Base-by-base conservation (phyloP, 495 filamentous ascomycete species). In the Hypoxylon crocopeplum region DNA sequence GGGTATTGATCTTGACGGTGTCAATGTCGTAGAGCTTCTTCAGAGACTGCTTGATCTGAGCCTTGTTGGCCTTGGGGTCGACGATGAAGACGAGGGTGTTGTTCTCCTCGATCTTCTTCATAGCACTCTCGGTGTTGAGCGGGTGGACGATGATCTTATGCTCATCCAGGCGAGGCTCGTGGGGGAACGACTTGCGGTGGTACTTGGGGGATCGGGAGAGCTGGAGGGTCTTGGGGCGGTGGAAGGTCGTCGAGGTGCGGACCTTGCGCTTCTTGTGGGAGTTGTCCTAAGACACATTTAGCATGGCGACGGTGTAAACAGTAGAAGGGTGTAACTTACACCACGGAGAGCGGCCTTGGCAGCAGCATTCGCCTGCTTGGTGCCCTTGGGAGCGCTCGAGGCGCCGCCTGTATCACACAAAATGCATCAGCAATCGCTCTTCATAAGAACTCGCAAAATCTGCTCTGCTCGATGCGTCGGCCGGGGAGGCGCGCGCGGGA, bases 101-200 rank as follows among this genome's bases (percentile, higher is more conserved):
- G 86, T 98, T 90, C 89, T 98, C 94, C 86, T 98, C 95, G 64
- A 98, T 96, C 89, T 97, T 97, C 91, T 99, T 99, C 91, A 99
- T 96, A 71, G 94, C 95, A 66, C 87, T 91, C 87, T 98, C 94
- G 47, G 94, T 97, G 85, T 99, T 99, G 59, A 98, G 83, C 42
- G 85, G 85, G 82, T 88, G 84, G 62, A 90, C 81, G 70, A 93
- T 85, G 70, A 92, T 83, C 64, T 94, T 93, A 85, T 88, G 86
- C 79, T 91, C 88, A 78, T 98, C 94, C 72, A 98, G 88, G 62
- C 90, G 90, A 67, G 93, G 88, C 67, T 84, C 85, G 71, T 94
- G 90, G 50, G 91, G 87, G 74, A 99, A 84, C 64, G 90, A 92
- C 84, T 92, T 93, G 82, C 93, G 91, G 62, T 90, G 94, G 61